phyloP scores from a whole-genome alignment of 352 stramenopile genomes.

The Sclerospora graminicola region DNA sequence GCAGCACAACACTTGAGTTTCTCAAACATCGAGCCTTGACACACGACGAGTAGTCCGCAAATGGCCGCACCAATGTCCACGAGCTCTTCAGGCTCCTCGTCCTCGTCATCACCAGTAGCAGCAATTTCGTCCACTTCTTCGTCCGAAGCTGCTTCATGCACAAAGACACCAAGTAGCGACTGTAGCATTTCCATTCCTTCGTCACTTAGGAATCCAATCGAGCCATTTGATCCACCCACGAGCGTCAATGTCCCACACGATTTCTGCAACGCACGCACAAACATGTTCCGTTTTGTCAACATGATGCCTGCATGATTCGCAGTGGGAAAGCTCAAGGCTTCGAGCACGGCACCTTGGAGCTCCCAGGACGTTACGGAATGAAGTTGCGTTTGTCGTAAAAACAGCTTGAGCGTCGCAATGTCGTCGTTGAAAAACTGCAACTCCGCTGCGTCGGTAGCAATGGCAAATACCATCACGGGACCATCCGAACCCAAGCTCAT shows the following conservation, averaged over 20 bases:
- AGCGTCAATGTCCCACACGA: conserved; percentile 26
- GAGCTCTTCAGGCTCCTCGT: conserved; percentile 38
- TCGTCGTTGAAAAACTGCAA: conserved; percentile 81
- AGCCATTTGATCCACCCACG: conserved; percentile 9
- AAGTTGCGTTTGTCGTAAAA: conserved; percentile 56
- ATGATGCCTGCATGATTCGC: conserved; percentile 13
- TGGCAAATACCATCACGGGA: conserved; percentile 74
- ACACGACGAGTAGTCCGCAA: conserved; percentile 57
- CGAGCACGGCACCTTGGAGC: conserved; percentile 25
- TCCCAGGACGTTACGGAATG: conserved; percentile 34
- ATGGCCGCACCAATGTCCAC: conserved; percentile 45
- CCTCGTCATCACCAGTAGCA: conserved; percentile 20
- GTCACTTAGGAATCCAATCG: conserved; percentile 34
- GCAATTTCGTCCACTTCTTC: conserved; percentile 17
- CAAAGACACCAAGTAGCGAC: conserved; percentile 53
- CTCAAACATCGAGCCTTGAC: conserved; percentile 45
- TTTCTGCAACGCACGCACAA: conserved; percentile 43
- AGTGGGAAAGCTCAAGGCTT: conserved; percentile 23
- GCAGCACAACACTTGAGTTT: conserved; percentile 41
- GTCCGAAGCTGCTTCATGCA: conserved; percentile 29
- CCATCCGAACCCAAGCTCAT: conserved; percentile 55
- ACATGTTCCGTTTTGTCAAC: conserved; percentile 30
- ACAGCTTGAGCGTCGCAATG: conserved; percentile 47
- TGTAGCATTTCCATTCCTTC: conserved; percentile 55
- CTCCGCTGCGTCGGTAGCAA: conserved; percentile 53